These are phyloP conservation scores for Globisporangium radiosum DNA, from an alignment of 352 stramenopile species.

Conservation along the genomic window DNA sequence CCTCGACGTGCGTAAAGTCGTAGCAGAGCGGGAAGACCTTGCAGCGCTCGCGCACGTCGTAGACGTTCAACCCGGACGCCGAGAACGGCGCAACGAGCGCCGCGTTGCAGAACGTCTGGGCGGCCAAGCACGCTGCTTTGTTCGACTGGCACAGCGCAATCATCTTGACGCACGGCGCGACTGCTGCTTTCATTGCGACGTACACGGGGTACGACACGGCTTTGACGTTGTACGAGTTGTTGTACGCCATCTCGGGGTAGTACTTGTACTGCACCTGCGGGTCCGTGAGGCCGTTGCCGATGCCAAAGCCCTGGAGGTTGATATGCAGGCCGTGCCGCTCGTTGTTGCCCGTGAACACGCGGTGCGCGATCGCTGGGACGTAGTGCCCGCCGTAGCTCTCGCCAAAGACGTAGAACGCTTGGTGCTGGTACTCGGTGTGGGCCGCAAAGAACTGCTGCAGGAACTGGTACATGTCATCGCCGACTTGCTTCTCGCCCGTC, in stretches of 20 bases:
- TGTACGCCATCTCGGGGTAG: constrained; percentile 62
- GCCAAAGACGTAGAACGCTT: constrained; percentile 55
- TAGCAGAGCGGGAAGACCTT: constrained; percentile 58
- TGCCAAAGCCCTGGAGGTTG: constrained; percentile 51
- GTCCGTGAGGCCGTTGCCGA: constrained; percentile 73
- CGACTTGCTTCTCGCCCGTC: constrained; percentile 42
- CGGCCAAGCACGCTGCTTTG: constrained; percentile 28
- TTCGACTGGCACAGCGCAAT: constrained; percentile 50
- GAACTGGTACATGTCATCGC: constrained; percentile 65
- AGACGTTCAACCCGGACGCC: constrained; percentile 49
- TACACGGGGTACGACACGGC: constrained; percentile 35
- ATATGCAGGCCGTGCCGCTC: constrained; percentile 15
- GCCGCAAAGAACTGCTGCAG: constrained; percentile 60
- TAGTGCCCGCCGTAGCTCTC: constrained; percentile 71
- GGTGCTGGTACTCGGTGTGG: constrained; percentile 35
- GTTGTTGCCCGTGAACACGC: constrained; percentile 43
- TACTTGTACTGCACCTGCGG: constrained; percentile 59
- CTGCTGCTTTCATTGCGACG: constrained; percentile 39
- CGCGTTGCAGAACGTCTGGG: constrained; percentile 49
- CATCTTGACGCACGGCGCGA: constrained; percentile 50
- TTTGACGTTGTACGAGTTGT: constrained; percentile 74
- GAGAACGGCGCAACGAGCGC: constrained; percentile 46
- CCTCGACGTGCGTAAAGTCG: constrained; percentile 56
- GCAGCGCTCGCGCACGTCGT: constrained; percentile 67
- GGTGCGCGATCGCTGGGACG: constrained; percentile 44